Conservation (phyloP, 768 basidiomycete genomes). For the Sporobolomyces pararoseus region DNA sequence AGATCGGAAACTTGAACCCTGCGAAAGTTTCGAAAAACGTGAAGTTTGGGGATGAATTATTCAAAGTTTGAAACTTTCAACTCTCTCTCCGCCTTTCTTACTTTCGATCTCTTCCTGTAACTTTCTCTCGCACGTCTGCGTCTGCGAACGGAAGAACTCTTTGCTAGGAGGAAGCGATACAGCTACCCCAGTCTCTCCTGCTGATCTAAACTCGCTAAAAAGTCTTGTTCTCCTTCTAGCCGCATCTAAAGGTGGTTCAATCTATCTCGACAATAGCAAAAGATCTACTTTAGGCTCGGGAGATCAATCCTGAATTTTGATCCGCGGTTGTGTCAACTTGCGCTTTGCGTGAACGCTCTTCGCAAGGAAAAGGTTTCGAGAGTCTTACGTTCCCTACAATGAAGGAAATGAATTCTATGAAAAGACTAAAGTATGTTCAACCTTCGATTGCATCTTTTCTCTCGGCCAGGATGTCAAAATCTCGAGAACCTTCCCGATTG, state of each 20-base stretch:
- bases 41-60: background rate
- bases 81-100: background rate
- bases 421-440: slow-evolving; percentile 12
- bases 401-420: slow-evolving; percentile 1
- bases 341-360: too few relatives aligned
- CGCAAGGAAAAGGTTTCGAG: too few relatives aligned
- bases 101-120: background rate
- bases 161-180: too few relatives aligned
- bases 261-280: background rate
- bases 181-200: background rate
- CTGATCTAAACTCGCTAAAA: background rate
- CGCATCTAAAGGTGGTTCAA: background rate
- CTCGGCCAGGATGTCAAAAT: too few relatives aligned
- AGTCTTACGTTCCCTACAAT: background rate
- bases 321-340: background rate
- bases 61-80: slow-evolving; percentile 1
- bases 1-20: too few relatives aligned
- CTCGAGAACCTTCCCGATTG: slow-evolving; percentile 12
- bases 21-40: background rate
- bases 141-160: too few relatives aligned
- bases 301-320: background rate
- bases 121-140: too few relatives aligned
- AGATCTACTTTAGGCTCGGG: background rate
- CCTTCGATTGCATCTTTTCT: background rate
- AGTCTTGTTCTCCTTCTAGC: background rate